Evolutionary conservation across 148 eudicot species (phyloP).

Genomic region (Talinum fruticosum): DNA sequence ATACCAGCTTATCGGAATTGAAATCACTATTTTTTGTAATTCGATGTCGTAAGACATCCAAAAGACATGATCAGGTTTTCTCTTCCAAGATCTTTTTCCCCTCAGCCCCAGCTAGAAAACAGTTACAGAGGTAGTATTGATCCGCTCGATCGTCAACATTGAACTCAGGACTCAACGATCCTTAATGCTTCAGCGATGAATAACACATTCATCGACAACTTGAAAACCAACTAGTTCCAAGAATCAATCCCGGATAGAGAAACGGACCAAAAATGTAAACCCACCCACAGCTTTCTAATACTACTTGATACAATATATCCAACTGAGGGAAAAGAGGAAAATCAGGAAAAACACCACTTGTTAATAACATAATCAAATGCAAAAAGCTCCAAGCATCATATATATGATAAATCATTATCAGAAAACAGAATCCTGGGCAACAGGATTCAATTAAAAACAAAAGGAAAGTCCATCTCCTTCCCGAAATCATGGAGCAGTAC

Average conservation of each 20-base stretch:
- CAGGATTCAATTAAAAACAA: not conserved
- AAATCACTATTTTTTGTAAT: not conserved
- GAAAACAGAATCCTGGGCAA: not conserved
- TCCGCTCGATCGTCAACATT: not conserved
- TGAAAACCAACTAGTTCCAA: not conserved
- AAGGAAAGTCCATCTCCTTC: not conserved
- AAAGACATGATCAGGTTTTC: not conserved
- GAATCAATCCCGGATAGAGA: not conserved
- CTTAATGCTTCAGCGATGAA: not conserved
- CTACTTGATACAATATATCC: constrained; percentile 9
- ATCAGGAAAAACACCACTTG: not conserved
- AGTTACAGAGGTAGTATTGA: not conserved
- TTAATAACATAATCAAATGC: constrained; percentile 14
- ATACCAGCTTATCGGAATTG: not conserved
- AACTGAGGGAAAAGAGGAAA: not conserved
- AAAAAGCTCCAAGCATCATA: not conserved
- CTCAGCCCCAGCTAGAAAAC: not conserved
- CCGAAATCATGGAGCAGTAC: not conserved
- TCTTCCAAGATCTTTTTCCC: not conserved
- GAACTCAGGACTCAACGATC: not conserved
- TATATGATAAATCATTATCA: not conserved
- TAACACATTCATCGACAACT: not conserved
- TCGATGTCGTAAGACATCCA: not conserved
- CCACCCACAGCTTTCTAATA: not conserved
- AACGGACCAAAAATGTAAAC: not conserved